A percentile compares a stretch with the other conserved stretches of the same genome.
Evolutionary conservation across 257 asterid species (phyloP).

Genomic region (Nyctanthes arbortristis): DNA sequence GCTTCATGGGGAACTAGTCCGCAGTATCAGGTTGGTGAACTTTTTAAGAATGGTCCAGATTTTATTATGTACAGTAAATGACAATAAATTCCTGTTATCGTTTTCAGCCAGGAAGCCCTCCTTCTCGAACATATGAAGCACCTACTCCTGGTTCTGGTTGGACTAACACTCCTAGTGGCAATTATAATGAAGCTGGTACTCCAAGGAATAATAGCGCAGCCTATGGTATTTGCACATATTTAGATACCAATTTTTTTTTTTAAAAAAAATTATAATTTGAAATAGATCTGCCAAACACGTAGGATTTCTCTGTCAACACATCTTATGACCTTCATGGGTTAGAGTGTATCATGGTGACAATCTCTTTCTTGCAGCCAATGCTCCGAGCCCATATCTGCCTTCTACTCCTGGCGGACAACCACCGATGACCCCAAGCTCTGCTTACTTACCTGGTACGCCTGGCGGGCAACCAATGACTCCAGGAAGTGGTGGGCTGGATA

Average conservation of each 20-base stretch:
- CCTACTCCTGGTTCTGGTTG: constrained; percentile 98
- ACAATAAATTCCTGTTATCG: neutral
- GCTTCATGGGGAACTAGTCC: constrained; percentile 98
- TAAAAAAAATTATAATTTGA: too few species aligned
- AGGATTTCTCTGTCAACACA: neutral
- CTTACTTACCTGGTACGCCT: constrained; percentile 96
- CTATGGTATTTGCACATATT: constrained; percentile 57
- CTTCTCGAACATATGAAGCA: constrained; percentile 88
- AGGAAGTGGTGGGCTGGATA: constrained; percentile 90
- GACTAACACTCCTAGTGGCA: constrained; percentile 59
- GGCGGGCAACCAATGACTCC: constrained; percentile 99
- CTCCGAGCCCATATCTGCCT: constrained; percentile 97
- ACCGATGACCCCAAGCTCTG: constrained; percentile 96
- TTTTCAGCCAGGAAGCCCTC: constrained; percentile 87
- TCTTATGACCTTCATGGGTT: neutral
- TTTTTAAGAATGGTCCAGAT: constrained; percentile 1
- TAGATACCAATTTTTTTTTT: constrained; percentile 11
- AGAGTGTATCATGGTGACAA: neutral
- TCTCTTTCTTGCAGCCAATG: constrained; percentile 65
- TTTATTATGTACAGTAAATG: neutral
- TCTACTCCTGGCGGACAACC: constrained; percentile 98
- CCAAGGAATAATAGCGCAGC: constrained; percentile 80
- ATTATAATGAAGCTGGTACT: constrained; percentile 76
- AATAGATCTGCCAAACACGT: neutral
- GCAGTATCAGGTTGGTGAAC: constrained; percentile 71